Evolutionary conservation across 2,329 filamentous ascomycete genomes (phyloP), one percentile per base, ranked within the genome.

Genomic region (Talaromyces funiculosus): DNA sequence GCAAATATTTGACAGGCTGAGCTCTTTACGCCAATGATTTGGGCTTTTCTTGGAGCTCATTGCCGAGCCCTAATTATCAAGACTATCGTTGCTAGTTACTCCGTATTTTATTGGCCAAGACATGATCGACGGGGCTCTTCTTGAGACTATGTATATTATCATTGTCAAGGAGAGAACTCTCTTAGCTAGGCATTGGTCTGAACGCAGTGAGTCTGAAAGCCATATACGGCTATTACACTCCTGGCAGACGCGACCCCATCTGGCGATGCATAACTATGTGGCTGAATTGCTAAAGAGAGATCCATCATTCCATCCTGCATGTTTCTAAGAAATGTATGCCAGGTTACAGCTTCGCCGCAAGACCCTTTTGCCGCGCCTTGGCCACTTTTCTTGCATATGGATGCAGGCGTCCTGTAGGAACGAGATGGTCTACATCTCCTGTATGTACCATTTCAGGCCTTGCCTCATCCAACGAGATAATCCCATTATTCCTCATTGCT

Each of bases 341-440:
- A 20, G n/a, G 77, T 76, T 9, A 80, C 80, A 35, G 40, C 40
- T 37, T 57, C 29, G 54, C 40, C 10, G 38, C 22, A 16, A 37
- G n/a, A n/a, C 31, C 22, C 33, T 12, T 49, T 51, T 51, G 56
- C 37, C 56, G 40, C 22, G 43, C 49, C 33, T 51, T 73, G 22
- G 72, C 68, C 47, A 72, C 66, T 24, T 67, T 69, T 40, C 71
- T 70, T 47, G 77, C 77, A 67, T 79, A 80, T 20, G 77, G 77
- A 66, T 80, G 78, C 22, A 67, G 67, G 22, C 68, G 69, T 14
- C 69, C 70, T 38, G 64, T 64, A 33, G 79, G 78, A 43, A 84
- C 76, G 29, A 81, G 69, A 64, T 79, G 75, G 67, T 84, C 81
- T 22, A 84, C 69, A 66, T 82, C 81, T 3, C 70, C 74, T 0